Base-by-base conservation (phyloP, 805 yeast genomes). In the Candida saitoana region DNA sequence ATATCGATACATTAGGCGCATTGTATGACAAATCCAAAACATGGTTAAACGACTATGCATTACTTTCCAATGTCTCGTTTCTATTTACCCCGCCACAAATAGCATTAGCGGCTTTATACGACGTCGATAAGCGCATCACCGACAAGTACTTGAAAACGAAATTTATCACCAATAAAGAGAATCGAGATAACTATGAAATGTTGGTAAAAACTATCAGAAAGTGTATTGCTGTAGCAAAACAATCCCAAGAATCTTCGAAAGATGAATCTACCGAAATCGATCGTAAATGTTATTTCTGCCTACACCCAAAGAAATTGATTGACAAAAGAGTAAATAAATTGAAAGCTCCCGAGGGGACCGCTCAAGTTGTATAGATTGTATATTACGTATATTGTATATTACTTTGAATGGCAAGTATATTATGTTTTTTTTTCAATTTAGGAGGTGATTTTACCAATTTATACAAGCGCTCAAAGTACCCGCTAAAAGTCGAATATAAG, bases 1-100 rank as follows among this genome's bases (percentile, higher is more conserved):
- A 56, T 4, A 56, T 68, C 16, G 76, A 76, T 36, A 74, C 79
- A 38, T 63, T 88, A 45, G 91, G 93, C 1, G 69, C 69, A 36
- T 71, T 80, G 34, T 86, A 87, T 60, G 95, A 87, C 55, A 65
- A 67, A 34, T 87, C 96, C 8, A 78, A 84, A 51, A 73, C 68
- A 20, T 63, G 80, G 60, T 71, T 87, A 4, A 77, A 80, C 35
- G 86, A 81, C 18, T 75, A 87, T n/a, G 67, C 87, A 2, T 49
- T 69, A 32, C 66, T 83, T 27, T 80, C 91, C 15, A 96, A 93
- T 57, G 90, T 78, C 3, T 68, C 75, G 6, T 91, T 87, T 52
- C 67, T 80, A 27, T 91, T 67, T 63, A 82, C 98, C 0, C 99
- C 99, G 1, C 96, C 98, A 1, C 99, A 93, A 56, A 87, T 93